Conservation (phyloP, 1,284 basidiomycete genomes). For the Moniliophthora roreri region DNA sequence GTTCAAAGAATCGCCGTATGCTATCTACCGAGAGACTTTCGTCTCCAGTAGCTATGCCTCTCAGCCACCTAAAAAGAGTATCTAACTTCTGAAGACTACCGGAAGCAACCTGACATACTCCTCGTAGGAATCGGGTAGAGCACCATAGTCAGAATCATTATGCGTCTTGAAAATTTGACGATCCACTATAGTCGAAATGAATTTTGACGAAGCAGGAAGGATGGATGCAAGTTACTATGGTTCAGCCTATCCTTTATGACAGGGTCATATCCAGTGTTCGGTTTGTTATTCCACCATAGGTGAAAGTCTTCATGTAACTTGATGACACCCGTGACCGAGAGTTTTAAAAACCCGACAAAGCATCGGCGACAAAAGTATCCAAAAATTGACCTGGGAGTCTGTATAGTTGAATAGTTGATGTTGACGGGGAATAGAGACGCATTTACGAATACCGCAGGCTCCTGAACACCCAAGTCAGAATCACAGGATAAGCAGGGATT, state of each 20-base stretch:
- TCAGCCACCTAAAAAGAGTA: constrained; percentile 57
- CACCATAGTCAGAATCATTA: constrained; percentile 64
- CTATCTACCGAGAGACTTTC: constrained; percentile 67
- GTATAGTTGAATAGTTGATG: constrained; percentile 14
- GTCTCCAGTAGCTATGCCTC: constrained; percentile 60
- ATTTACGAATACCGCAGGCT: constrained; percentile 39
- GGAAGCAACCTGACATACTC: constrained; percentile 40
- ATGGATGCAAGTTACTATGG: constrained; percentile 35
- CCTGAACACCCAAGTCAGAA: constrained; percentile 23
- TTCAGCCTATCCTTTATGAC: constrained; percentile 59
- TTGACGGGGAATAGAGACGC: background rate
- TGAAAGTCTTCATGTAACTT: constrained; percentile 64
- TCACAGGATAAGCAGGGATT: background rate
- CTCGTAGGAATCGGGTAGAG: constrained; percentile 59
- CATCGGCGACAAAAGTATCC: constrained; percentile 78
- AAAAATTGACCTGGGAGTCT: constrained; percentile 74
- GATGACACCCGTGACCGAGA: constrained; percentile 67
- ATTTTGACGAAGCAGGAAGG: background rate
- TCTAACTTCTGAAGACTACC: background rate
- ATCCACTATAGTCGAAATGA: constrained; percentile 34
- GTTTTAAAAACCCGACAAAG: constrained; percentile 68
- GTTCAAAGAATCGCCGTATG: constrained; percentile 76
- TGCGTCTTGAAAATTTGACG: constrained; percentile 64
- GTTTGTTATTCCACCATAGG: constrained; percentile 56
- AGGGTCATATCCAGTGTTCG: constrained; percentile 43